Percentiles rank a stretch among this genome's conserved stretches.
These are phyloP conservation scores for Boletus huronensis DNA, from an alignment of 768 basidiomycete genomes.

Conservation along the genomic window DNA sequence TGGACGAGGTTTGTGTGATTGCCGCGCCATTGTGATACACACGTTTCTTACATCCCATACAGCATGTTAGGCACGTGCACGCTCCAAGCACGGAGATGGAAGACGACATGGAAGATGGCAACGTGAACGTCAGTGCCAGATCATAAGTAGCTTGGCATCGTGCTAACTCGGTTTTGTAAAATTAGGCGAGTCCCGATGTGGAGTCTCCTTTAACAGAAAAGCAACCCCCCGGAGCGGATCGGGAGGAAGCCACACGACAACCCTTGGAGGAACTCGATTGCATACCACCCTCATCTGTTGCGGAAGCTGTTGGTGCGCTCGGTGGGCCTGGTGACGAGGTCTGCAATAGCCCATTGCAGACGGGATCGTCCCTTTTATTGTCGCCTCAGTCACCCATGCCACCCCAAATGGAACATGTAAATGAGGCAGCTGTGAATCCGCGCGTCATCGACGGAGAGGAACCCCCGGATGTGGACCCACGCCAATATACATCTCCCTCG, in stretches of 20 bases:
- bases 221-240: neutral
- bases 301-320: neutral
- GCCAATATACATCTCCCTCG: conserved; percentile 16
- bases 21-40: neutral
- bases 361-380: neutral
- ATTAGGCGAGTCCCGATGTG: conserved; percentile 2
- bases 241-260: neutral
- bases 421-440: neutral
- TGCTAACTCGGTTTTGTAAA: conserved; percentile 3
- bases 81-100: conserved; percentile 1
- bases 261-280: neutral
- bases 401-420: neutral
- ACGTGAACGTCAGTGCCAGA: conserved; percentile 2
- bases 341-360: neutral
- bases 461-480: neutral
- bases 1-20: conserved; percentile 21
- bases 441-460: neutral
- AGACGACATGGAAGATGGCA: neutral
- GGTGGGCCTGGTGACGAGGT: neutral
- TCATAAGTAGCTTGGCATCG: neutral
- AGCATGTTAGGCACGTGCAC: conserved; percentile 24
- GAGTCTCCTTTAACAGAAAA: neutral
- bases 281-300: neutral
- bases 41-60: conserved; percentile 5
- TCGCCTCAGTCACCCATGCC: neutral